phyloP scores from a whole-genome alignment of 306 rosid genomes.

The Begonia fuchsioides region DNA sequence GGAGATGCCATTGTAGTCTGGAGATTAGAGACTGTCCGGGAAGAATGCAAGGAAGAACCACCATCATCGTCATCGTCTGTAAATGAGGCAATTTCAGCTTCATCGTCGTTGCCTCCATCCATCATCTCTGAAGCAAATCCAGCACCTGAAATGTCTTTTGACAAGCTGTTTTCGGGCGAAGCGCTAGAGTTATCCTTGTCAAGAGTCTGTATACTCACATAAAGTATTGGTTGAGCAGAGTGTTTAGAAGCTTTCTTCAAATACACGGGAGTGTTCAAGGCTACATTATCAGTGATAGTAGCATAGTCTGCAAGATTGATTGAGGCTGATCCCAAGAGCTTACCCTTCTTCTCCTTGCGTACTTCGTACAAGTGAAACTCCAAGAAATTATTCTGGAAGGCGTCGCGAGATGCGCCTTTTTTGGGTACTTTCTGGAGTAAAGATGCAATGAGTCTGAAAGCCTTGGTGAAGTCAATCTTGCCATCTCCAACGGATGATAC shows the following conservation, averaged over 20 bases:
- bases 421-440: conserved; percentile 36
- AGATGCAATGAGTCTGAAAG: conserved; percentile 41
- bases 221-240: conserved; percentile 40
- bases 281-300: conserved; percentile 24
- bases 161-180: conserved; percentile 35
- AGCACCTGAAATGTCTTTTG: conserved; percentile 35
- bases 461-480: conserved; percentile 33
- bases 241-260: conserved; percentile 46
- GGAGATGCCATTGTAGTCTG: conserved; percentile 26
- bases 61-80: conserved; percentile 62
- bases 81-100: conserved; percentile 53
- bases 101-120: conserved; percentile 27
- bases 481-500: conserved; percentile 24
- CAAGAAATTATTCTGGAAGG: conserved; percentile 47
- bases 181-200: conserved; percentile 37
- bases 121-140: conserved; percentile 34
- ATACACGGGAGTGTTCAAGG: conserved; percentile 28
- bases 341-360: conserved; percentile 47
- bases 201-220: conserved; percentile 46
- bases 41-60: conserved; percentile 25
- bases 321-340: conserved; percentile 44
- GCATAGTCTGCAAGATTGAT: conserved; percentile 68
- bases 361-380: conserved; percentile 46
- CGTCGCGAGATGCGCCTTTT: conserved; percentile 25
- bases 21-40: conserved; percentile 21